Evolutionary conservation across 345 rosid genomes (phyloP), one percentile per base, ranked within the genome.

Genomic region (Hirschfeldia incana): DNA sequence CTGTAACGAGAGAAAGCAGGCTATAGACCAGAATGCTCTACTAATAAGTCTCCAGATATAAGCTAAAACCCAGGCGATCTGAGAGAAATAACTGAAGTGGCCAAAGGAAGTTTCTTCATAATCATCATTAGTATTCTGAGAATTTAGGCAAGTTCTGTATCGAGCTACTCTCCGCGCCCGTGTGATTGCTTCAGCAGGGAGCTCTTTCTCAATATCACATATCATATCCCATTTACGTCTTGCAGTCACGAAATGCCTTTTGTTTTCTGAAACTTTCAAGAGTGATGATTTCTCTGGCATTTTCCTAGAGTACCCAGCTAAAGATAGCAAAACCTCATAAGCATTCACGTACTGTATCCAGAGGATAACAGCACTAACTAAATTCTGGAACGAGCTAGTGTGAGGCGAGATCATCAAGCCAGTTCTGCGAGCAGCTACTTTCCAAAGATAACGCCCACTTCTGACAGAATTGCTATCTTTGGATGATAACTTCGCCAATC

Each of bases 81-180:
- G 82, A 70, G 62, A 70, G 46, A 86, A 80, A 74, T 44, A 28
- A 42, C 67, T 73, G 72, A 74, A 71, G 66, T 2, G 81, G 37
- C 73, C 68, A 64, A 62, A 58, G 64, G 81, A 81, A 68, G 74
- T 74, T 21, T 84, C 83, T 4, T 64, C 74, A 51, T 57, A 63
- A 64, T 65, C 65, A 67, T 71, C 82, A 78, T 79, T 75, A 82
- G 72, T 81, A 80, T 58, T 68, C 69, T 65, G 87, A 80, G 76
- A 69, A 29, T 78, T 73, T 73, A 84, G 67, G 32, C 72, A 60
- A 67, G 87, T 85, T 78, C 88, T 88, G 83, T 80, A 83, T 69
- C 95, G 85, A 72, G 89, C 97, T 74, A 92, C 86, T 80, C 89
- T 87, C 74, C 98, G 84, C 62, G 97, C 98, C 84, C 86, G 94